phyloP scores from a whole-genome alignment of 2,329 filamentous ascomycete species.

The Alternaria rosae region DNA sequence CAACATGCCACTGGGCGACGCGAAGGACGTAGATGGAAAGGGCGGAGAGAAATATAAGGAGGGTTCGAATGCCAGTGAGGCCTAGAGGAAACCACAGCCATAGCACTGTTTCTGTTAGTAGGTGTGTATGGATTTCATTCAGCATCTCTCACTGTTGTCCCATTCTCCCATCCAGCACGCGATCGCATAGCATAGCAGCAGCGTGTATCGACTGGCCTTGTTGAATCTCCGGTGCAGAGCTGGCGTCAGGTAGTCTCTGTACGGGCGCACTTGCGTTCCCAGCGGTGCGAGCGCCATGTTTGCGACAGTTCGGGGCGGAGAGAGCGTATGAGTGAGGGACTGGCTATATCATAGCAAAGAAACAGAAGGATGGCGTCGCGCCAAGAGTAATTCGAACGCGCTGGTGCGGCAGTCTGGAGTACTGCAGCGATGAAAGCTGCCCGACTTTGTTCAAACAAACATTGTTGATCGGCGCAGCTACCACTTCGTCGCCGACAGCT shows the following conservation, averaged over 20 bases:
- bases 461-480: conserved; percentile 24
- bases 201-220: conserved; percentile 73
- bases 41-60: conserved; percentile 77
- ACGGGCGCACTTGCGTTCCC: conserved; percentile 65
- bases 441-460: conserved; percentile 39
- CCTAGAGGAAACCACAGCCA: conserved; percentile 90
- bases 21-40: conserved; percentile 84
- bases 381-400: conserved; percentile 13
- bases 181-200: conserved; percentile 76
- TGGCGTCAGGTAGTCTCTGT: conserved; percentile 91
- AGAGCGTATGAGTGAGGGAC: conserved; percentile 30
- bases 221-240: conserved; percentile 87
- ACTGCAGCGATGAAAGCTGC: conserved; percentile 12
- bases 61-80: conserved; percentile 74
- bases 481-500: conserved; percentile 22
- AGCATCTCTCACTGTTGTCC: conserved; percentile 65
- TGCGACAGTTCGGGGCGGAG: conserved; percentile 29
- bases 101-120: conserved; percentile 63
- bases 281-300: conserved; percentile 36
- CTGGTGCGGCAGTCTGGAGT: conserved; percentile 11
- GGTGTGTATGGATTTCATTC: background rate
- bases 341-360: conserved; percentile 35
- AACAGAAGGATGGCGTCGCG: conserved; percentile 11
- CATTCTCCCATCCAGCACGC: conserved; percentile 73
- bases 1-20: conserved; percentile 78